phyloP scores from a whole-genome alignment of 352 stramenopile species.

The Globisporangium nodosum region DNA sequence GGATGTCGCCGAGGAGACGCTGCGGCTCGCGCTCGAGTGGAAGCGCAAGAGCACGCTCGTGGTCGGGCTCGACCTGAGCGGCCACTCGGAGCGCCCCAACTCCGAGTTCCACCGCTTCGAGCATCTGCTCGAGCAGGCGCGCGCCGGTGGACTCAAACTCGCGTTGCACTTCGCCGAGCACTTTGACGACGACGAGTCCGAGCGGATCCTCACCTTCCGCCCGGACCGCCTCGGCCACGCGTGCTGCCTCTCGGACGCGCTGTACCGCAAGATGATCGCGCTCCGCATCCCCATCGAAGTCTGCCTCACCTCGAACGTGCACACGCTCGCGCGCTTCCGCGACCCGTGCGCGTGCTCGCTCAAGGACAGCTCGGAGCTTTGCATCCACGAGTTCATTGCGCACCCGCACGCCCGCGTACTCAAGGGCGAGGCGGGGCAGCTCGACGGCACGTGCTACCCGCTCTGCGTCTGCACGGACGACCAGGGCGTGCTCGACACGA shows the following conservation, averaged over 20 bases:
- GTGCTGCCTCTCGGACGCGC: slow-evolving; percentile 66
- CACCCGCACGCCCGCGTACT: slow-evolving; percentile 80
- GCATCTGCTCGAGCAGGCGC: slow-evolving; percentile 59
- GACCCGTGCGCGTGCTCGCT: slow-evolving; percentile 26
- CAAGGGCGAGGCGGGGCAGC: slow-evolving; percentile 16
- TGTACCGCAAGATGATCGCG: slow-evolving; percentile 64
- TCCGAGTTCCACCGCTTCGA: slow-evolving; percentile 86
- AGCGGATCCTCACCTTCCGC: slow-evolving; percentile 80
- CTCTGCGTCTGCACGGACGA: slow-evolving; percentile 93
- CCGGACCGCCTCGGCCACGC: slow-evolving; percentile 92
- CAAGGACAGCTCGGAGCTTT: slow-evolving; percentile 44
- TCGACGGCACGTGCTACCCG: slow-evolving; percentile 36
- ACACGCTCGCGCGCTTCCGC: slow-evolving; percentile 86
- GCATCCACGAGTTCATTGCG: slow-evolving; percentile 58
- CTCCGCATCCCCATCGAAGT: slow-evolving; percentile 88
- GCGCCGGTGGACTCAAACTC: slow-evolving; percentile 72
- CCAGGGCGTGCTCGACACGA: slow-evolving; percentile 89
- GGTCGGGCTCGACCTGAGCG: slow-evolving; percentile 84
- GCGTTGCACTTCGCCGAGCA: slow-evolving; percentile 93
- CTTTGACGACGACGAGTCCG: slow-evolving; percentile 74
- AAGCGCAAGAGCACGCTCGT: slow-evolving; percentile 47
- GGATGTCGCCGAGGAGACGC: slow-evolving; percentile 57
- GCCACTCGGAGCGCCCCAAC: slow-evolving; percentile 69
- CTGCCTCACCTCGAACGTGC: slow-evolving; percentile 92
- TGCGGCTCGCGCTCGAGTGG: slow-evolving; percentile 51